Evolutionary conservation across 2,329 filamentous ascomycete species (phyloP).

Genomic region (Beauveria australis): DNA sequence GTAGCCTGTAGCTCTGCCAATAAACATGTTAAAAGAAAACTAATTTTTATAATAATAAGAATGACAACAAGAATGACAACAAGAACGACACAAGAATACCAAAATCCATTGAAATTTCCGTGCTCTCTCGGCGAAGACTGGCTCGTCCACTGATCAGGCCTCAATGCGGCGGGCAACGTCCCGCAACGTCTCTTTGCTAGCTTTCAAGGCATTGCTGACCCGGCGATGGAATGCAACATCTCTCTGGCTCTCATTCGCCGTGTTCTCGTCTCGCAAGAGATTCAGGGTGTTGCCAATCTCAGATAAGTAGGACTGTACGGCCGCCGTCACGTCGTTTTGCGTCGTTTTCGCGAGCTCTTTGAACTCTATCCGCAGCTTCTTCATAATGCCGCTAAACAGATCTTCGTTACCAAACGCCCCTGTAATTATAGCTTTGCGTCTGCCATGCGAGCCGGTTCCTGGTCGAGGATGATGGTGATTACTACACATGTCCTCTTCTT

Average conservation of each 20-base stretch:
- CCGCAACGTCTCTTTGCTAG: neutral
- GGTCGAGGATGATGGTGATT: neutral
- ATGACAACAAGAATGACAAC: too few species aligned
- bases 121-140: neutral
- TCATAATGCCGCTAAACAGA: constrained; percentile 25
- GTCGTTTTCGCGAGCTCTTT: constrained; percentile 14
- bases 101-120: too few species aligned
- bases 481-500: neutral
- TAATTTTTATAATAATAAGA: too few species aligned
- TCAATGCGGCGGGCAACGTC: neutral
- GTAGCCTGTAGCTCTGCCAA: too few species aligned
- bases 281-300: constrained; percentile 23
- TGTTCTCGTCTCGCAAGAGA: constrained; percentile 30
- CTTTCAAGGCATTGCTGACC: constrained; percentile 15
- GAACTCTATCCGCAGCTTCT: constrained; percentile 19
- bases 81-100: too few species aligned
- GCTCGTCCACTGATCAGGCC: neutral
- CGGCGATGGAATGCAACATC: constrained; percentile 27
- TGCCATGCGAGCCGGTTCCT: constrained; percentile 26
- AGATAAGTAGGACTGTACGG: constrained; percentile 18
- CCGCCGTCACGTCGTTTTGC: constrained; percentile 16
- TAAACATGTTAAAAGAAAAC: too few species aligned
- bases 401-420: constrained; percentile 16
- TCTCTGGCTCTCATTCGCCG: constrained; percentile 26
- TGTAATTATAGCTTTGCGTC: constrained; percentile 28